Percentiles rank a stretch among this genome's conserved stretches.
phyloP scores from a whole-genome alignment of 2,329 filamentous ascomycete genomes.

The Pseudogymnoascus sp. region DNA sequence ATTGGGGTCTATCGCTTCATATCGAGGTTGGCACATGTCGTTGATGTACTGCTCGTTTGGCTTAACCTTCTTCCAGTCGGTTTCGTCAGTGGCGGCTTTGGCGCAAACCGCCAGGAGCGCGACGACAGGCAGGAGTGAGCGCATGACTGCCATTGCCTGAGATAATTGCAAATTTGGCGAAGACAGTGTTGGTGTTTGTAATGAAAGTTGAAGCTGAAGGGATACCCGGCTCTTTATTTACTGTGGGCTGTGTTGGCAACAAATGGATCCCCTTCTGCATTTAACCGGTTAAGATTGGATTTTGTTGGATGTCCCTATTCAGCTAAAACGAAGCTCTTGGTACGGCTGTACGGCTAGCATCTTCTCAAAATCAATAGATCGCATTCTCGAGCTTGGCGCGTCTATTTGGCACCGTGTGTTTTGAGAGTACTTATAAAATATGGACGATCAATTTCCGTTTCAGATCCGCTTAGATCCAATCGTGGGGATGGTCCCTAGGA shows the following conservation, averaged over 20 bases:
- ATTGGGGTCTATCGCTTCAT: no score
- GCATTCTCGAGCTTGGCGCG: not conserved
- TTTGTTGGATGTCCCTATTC: not conserved
- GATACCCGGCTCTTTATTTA: not conserved
- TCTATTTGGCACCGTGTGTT: not conserved
- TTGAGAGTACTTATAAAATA: no score
- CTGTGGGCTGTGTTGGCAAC: not conserved
- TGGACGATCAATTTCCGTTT: not conserved
- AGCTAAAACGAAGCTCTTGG: not conserved
- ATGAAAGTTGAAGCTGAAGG: not conserved
- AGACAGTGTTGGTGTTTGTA: not conserved
- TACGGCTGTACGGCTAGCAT: not conserved
- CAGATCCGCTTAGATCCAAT: not conserved
- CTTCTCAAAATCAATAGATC: not conserved
- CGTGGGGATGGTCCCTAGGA: not conserved
- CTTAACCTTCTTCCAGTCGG: not conserved
- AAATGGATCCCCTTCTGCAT: not conserved
- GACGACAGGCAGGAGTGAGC: not conserved
- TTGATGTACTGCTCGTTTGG: not conserved
- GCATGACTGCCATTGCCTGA: not conserved
- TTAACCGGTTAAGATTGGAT: not conserved
- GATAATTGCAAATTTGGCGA: not conserved
- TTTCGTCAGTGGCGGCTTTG: no score
- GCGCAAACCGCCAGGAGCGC: not conserved
- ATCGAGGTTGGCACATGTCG: not conserved